Base-by-base conservation (phyloP, 2,329 filamentous ascomycete species). In the Mycosphaerella arachidis region DNA sequence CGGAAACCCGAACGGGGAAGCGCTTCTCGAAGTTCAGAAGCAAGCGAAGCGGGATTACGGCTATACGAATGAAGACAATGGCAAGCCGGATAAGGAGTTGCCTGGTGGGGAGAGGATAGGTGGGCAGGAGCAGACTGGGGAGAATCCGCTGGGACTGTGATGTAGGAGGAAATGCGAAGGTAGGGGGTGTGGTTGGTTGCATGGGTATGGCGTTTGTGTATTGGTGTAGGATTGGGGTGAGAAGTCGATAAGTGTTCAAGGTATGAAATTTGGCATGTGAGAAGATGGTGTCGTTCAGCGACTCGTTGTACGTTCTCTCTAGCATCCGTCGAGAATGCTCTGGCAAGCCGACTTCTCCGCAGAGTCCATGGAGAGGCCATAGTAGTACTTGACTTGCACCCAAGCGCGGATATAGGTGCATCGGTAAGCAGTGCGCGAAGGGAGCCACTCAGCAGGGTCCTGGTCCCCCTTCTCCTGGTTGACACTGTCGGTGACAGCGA, bases 331-430 rank as follows among this genome's bases (percentile, higher is more conserved):
- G 70, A 91, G 71, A 86, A 91, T 76, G 46, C 55, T 61, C 45
- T 55, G 59, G 10, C 58, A 58, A 10, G 59, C 55, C 29, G 50
- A 43, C 81, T 90, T 91, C 81, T 95, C 90, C 0, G 84, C 84
- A 51, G 78, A 79, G 1, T 88, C 93, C 62, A 94, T 78, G 16
- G 82, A 87, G 66, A 95, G 75, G 0, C 72, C 73, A 72, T 88
- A 94, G 68, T 85, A 83, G 68, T 80, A 84, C 84, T 94, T 95
- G 66, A 95, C 90, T 70, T 85, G 82, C 45, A 93, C 81, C 87
- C 88, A 95, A 71, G 86, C 85, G 71, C 83, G 81, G 13, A 90
- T 87, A 70, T 95, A 94, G 30, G 84, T 87, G 82, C 91, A 94
- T 74, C 90, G 84, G 76, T 90, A 93, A 63, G 79, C 80, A 18